These are phyloP conservation scores for Laguncularia racemosa DNA, from an alignment of 345 rosid species.

Conservation along the genomic window DNA sequence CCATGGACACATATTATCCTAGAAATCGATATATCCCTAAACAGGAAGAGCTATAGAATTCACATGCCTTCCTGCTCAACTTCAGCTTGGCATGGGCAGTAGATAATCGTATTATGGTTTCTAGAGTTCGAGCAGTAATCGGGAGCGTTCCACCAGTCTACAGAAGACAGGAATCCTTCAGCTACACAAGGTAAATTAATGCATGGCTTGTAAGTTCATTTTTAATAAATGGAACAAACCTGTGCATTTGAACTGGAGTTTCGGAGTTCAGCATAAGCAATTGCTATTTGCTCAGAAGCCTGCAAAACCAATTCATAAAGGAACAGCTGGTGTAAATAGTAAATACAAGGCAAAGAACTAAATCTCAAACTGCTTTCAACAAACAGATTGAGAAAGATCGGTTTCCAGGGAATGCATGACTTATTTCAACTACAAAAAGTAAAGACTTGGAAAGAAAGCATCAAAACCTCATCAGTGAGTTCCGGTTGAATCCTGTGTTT, in stretches of 20 bases:
- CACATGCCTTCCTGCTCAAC: conserved; percentile 72
- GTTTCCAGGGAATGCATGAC: too few relatives aligned
- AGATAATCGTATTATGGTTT: conserved; percentile 94
- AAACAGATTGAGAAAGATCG: too few relatives aligned
- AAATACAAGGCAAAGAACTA: too few relatives aligned
- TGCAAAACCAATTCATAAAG: conserved; percentile 17
- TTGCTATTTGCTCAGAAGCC: conserved; percentile 93
- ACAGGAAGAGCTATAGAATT: not conserved
- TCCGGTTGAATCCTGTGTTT: conserved; percentile 93
- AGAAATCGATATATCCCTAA: not conserved
- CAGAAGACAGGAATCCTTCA: conserved; percentile 17
- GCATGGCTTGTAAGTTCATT: not conserved
- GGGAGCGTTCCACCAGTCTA: conserved; percentile 99
- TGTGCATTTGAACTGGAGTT: conserved; percentile 52
- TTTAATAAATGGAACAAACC: conserved; percentile 3
- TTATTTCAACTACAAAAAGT: too few relatives aligned
- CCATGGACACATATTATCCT: conserved; percentile 8
- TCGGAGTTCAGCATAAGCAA: conserved; percentile 91
- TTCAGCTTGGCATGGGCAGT: conserved; percentile 97
- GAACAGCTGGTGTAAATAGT: not conserved
- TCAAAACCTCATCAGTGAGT: conserved; percentile 80
- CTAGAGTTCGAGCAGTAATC: conserved; percentile 93
- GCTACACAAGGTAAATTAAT: conserved; percentile 6
- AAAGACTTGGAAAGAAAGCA: not conserved
- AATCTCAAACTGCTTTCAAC: too few relatives aligned